These are phyloP conservation scores for Sordariomycetes sp. DNA, from an alignment of 2,329 filamentous ascomycete species.

Conservation along the genomic window DNA sequence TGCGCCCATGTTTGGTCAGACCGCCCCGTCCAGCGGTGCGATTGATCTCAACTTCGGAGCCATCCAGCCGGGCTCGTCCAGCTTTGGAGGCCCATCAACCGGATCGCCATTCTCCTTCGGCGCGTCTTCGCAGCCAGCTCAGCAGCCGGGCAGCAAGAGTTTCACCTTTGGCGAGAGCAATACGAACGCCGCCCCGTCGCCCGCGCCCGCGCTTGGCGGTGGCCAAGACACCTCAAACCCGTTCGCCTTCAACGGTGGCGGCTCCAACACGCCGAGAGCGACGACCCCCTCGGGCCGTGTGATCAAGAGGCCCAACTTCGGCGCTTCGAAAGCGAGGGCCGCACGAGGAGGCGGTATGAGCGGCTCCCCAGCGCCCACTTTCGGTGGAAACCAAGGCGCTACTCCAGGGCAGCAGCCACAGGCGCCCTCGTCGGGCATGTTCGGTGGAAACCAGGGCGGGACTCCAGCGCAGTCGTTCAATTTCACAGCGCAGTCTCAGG, in stretches of 20 bases:
- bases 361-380: slow-evolving; percentile 14
- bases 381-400: slow-evolving; percentile 6
- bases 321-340: slow-evolving; percentile 7
- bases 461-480: slow-evolving; percentile 12
- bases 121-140: slow-evolving; percentile 1
- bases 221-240: slow-evolving; percentile 26
- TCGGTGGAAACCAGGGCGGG: slow-evolving; percentile 6
- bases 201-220: slow-evolving; percentile 10
- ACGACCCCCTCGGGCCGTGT: slow-evolving; percentile 2
- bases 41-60: slow-evolving; percentile 2
- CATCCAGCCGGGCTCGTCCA: slow-evolving; percentile 6
- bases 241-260: slow-evolving; percentile 20
- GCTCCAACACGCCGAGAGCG: slow-evolving; percentile 7
- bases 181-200: slow-evolving; percentile 9
- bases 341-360: slow-evolving; percentile 10
- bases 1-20: slow-evolving; percentile 22
- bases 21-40: slow-evolving; percentile 10
- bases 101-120: slow-evolving; percentile 2
- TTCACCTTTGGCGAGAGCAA: slow-evolving; percentile 20
- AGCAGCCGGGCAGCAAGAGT: slow-evolving; percentile 6
- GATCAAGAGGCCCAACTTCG: slow-evolving; percentile 8
- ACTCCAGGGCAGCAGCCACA: slow-evolving; percentile 15
- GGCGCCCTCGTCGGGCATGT: not conserved
- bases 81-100: slow-evolving; percentile 11
- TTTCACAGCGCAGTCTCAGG: slow-evolving; percentile 4